Percentiles rank a stretch among this genome's conserved stretches.
phyloP scores from a whole-genome alignment of 1,284 basidiomycete genomes.

The Trametes sp. region DNA sequence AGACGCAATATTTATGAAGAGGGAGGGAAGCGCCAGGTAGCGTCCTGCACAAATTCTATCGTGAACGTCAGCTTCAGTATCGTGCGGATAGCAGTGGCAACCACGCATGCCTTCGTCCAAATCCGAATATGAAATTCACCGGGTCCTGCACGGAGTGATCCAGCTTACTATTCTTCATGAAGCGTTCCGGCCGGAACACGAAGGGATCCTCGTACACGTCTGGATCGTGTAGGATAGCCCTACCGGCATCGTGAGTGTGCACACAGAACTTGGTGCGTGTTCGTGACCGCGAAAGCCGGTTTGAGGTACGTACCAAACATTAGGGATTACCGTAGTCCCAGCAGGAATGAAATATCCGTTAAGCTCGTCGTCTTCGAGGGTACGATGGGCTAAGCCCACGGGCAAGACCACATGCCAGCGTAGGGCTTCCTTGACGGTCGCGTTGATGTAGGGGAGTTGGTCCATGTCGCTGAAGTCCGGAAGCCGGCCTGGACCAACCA shows the following conservation, averaged over 20 bases:
- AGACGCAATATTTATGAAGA: conserved; percentile 20
- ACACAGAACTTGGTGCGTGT: not conserved
- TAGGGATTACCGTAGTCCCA: conserved; percentile 1
- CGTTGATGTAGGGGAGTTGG: conserved; percentile 30
- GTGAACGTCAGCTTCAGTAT: not conserved
- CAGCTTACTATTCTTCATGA: conserved; percentile 4
- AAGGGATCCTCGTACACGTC: conserved; percentile 3
- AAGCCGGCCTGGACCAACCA: conserved; percentile 34
- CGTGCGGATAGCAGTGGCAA: not conserved
- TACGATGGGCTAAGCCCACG: conserved; percentile 14
- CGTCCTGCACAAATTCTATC: conserved; percentile 14
- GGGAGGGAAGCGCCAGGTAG: conserved; percentile 10
- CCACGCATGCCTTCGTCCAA: conserved; percentile 5
- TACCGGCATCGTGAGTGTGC: conserved; percentile 27
- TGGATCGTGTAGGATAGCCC: conserved; percentile 26
- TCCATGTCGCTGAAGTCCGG: conserved; percentile 31
- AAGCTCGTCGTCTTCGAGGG: conserved; percentile 18
- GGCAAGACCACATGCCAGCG: conserved; percentile 32
- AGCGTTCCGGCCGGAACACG: conserved; percentile 10
- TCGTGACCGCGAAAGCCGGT: not conserved
- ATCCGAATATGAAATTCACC: conserved; percentile 13
- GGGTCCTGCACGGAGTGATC: conserved; percentile 3
- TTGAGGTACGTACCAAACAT: conserved; percentile 19
- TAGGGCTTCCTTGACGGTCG: conserved; percentile 33
- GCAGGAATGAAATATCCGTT: conserved; percentile 29